These are phyloP conservation scores for Elaphomyces granulatus DNA, from an alignment of 495 filamentous ascomycete genomes.

Conservation along the genomic window DNA sequence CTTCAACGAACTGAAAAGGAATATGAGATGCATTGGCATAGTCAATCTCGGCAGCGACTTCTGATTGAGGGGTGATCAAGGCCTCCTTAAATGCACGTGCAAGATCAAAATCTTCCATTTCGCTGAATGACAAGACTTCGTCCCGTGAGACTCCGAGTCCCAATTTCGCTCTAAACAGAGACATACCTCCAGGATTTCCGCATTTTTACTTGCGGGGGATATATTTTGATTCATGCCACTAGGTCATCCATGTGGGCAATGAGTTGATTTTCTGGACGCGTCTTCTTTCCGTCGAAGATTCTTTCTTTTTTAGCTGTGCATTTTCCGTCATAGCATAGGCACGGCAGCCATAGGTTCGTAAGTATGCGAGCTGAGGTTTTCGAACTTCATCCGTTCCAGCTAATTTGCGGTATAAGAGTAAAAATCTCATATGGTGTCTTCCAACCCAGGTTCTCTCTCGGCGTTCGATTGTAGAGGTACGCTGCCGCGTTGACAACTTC, in stretches of 20 bases:
- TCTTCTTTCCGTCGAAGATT: background rate
- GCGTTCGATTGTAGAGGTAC: background rate
- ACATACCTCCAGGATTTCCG: background rate
- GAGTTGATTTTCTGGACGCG: background rate
- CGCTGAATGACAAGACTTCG: background rate
- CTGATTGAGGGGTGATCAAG: background rate
- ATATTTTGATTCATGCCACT: background rate
- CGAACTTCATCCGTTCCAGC: background rate
- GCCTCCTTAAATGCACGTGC: background rate
- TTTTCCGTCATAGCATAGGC: background rate
- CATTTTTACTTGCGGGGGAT: background rate
- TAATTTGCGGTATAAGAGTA: background rate
- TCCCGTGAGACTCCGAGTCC: background rate
- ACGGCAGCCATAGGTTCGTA: background rate
- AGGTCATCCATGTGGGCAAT: background rate
- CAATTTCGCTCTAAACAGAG: background rate
- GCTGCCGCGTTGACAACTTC: background rate
- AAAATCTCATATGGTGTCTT: background rate
- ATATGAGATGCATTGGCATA: too few relatives aligned
- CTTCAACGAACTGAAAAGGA: background rate
- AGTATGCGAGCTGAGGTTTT: background rate
- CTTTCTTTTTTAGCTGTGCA: background rate
- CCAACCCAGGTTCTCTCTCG: background rate
- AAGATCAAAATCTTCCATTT: background rate
- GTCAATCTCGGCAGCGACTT: background rate